Percentiles rank a stretch among this genome's conserved stretches.
phyloP scores from a whole-genome alignment of 805 yeast genomes.

The Candida hispaniensis region DNA sequence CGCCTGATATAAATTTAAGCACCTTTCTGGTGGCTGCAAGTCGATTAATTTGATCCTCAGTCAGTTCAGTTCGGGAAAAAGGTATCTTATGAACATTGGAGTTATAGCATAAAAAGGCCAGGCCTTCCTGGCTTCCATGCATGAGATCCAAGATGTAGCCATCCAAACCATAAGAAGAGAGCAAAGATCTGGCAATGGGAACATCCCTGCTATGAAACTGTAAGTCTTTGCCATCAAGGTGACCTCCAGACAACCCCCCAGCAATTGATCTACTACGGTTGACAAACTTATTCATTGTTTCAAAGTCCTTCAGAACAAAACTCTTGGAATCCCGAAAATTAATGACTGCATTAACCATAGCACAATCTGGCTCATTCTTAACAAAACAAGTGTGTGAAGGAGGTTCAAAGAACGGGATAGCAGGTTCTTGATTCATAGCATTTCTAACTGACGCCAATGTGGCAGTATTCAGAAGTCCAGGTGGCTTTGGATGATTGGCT shows the following conservation, averaged over 20 bases:
- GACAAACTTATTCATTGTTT: neutral
- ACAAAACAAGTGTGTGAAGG: no score
- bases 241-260: no score
- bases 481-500: no score
- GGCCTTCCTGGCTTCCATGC: slow-evolving; percentile 60
- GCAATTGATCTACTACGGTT: no score
- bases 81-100: slow-evolving; percentile 50
- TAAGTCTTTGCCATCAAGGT: no score
- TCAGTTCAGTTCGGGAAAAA: slow-evolving; percentile 40
- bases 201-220: no score
- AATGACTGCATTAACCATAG: slow-evolving; percentile 5
- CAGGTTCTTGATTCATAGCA: no score
- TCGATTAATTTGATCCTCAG: slow-evolving; percentile 31
- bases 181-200: slow-evolving; percentile 18
- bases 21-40: slow-evolving; percentile 1
- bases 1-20: neutral
- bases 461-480: no score
- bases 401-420: no score
- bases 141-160: slow-evolving; percentile 66
- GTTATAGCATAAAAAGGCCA: slow-evolving; percentile 53
- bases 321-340: no score
- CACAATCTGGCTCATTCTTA: no score
- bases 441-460: no score
- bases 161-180: slow-evolving; percentile 56
- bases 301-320: slow-evolving; percentile 3